Base-by-base conservation (phyloP, 257 asterid genomes). In the Solanum appendiculatum region DNA sequence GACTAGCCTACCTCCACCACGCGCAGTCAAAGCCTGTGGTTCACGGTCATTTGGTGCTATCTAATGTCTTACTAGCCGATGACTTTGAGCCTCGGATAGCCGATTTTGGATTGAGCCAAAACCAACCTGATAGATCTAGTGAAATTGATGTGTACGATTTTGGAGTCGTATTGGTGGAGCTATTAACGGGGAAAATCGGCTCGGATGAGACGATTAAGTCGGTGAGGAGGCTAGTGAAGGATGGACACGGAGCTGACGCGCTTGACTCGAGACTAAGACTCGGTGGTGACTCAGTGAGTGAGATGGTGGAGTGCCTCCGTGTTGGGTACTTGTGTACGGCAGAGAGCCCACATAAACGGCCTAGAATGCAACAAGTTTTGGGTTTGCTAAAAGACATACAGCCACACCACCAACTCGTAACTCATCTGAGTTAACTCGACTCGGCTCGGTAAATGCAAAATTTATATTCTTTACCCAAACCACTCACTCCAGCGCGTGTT, bases 261-360 rank as follows among this genome's bases (percentile, higher is more conserved):
- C 91, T 96, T 3, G 98, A 95, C 91, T 68, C 95, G 77, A 90
- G 97, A 87, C 87, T 96, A 86, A 92, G 88, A 27, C 89, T 84
- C 25, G 87, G 90, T 36, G 91, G 89, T 12, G 98, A 93, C 90
- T 90, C 95, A 5, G 93, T 87, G 93, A 90, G 89, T 86, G 92
- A 88, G 92, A 95, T 95, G 99, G 95, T 92, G 83, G 98, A 94
- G 92, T 94, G 98, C 81, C 96, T 97, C 85, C 95, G 98, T 70
- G 95, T 97, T 23, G 96, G 97, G 77, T 95, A 94, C 87, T 83
- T 97, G 90, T 97, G 99, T 69, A 97, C 98, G 88, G 97, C 98
- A 56, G 98, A 95, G 89, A 72, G 80, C 29, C 88, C 96, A 29
- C 94, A 87, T 27, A 97, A 97, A 89, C 85, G 99, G 88, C 99